Evolutionary conservation across 140 eudicot species (phyloP).

Genomic region (Bidens hawaiensis): DNA sequence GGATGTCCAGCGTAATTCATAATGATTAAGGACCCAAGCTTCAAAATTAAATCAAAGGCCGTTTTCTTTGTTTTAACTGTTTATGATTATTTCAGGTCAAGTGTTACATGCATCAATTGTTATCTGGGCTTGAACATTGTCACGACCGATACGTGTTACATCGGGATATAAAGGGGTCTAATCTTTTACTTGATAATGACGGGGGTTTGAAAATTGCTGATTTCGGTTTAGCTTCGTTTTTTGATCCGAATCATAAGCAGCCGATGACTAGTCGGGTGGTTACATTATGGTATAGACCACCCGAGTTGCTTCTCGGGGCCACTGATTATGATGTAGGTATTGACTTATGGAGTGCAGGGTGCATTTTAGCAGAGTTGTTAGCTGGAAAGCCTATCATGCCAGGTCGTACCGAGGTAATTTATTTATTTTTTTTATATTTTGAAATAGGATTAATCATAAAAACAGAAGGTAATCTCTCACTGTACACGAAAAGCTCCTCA

Average conservation of each 20-base stretch:
- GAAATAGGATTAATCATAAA: not conserved
- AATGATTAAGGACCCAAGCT: too few species aligned
- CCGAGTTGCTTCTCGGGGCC: constrained; percentile 79
- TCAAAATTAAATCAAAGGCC: not conserved
- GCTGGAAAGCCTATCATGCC: constrained; percentile 86
- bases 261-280: constrained; percentile 81
- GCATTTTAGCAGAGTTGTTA: constrained; percentile 73
- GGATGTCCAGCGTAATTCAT: too few species aligned
- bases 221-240: constrained; percentile 69
- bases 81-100: constrained; percentile 44
- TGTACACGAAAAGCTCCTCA: not conserved
- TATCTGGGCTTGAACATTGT: constrained; percentile 80
- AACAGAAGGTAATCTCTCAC: not conserved
- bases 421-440: not conserved
- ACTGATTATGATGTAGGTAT: constrained; percentile 72
- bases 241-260: constrained; percentile 67
- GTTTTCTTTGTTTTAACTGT: not conserved
- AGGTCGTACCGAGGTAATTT: constrained; percentile 70
- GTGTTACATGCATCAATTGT: constrained; percentile 65
- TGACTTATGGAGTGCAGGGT: constrained; percentile 80
- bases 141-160: constrained; percentile 63
- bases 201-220: constrained; percentile 79
- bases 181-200: constrained; percentile 61
- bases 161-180: constrained; percentile 75
- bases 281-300: constrained; percentile 79